Evolutionary conservation across 2,329 filamentous ascomycete genomes (phyloP), one percentile per base, ranked within the genome.

Genomic region (Bertia moriformis): DNA sequence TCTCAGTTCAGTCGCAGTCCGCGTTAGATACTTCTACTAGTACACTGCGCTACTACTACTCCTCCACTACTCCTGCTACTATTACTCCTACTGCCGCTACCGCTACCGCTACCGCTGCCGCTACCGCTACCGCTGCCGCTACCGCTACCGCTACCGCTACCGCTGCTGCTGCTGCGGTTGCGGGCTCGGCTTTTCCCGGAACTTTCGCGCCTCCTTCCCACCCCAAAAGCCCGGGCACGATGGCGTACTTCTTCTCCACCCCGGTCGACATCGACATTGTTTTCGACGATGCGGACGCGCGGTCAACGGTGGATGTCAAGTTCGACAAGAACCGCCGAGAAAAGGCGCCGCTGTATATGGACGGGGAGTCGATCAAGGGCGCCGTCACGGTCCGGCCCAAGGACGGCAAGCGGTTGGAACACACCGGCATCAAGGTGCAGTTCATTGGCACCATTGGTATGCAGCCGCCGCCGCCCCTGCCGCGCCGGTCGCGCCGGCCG

Each of bases 261-360:
- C 91, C 91, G 40, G 84, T 98, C 62, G 91, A 98, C 64, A 98
- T 98, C 66, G 91, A 98, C 66, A 83, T 98, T 56, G 87, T 96
- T 52, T 84, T 98, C 51, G 86, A 95, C 54, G 86, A 95, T 65
- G 78, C 80, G 59, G 91, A 96, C 64, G 85, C 94, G 52, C 82
- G 91, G 54, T 78, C 86, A 51, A 93, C 91, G 64, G 87, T 98
- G 46, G 91, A 98, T 57, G 85, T 94, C 65, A 94, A 94, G 73
- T 82, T 94, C 49, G 91, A 96, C 66, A 96, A 96, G 78, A 93
- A 88, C 66, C 78, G 89, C 50, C 83, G 88, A 55, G 91, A 98
- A 63, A 95, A 96, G 66, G 88, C 88, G 38, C 91, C 91, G 43
- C 71, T 98, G 45, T 98, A 94, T 60, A 88, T 93, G 71, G 91